Conservation (phyloP, 768 basidiomycete genomes). For the Austroboletus eburneus region DNA sequence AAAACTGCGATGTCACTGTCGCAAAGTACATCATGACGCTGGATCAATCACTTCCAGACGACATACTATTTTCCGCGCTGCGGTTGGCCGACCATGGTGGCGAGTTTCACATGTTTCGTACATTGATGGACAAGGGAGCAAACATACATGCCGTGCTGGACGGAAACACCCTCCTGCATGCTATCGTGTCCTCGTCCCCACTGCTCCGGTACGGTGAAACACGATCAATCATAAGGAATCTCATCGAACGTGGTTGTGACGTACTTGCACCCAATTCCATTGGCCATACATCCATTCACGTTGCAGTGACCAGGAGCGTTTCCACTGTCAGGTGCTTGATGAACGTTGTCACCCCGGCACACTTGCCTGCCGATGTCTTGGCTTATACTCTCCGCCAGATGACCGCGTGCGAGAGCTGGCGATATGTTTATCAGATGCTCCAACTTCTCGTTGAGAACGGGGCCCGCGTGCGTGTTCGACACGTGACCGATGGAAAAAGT, state of each 20-base stretch:
- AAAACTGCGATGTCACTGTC: background rate
- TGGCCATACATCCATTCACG: background rate
- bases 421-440: background rate
- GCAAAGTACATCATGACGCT: background rate
- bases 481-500: background rate
- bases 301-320: background rate
- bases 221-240: background rate
- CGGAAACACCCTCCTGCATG: conserved; percentile 3
- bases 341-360: background rate
- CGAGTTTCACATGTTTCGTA: background rate
- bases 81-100: background rate
- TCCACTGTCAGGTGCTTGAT: background rate
- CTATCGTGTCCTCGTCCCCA: background rate
- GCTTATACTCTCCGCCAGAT: background rate
- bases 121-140: background rate
- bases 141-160: background rate
- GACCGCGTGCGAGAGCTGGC: background rate
- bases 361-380: background rate
- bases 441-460: background rate
- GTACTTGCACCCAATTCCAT: background rate
- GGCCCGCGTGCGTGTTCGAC: background rate
- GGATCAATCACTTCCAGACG: background rate
- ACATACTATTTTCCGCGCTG: conserved; percentile 3
- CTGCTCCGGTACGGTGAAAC: too few relatives aligned
- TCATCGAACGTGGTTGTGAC: conserved; percentile 4